phyloP scores from a whole-genome alignment of 2,329 filamentous ascomycete genomes.

The Nannizziopsis arthrosporioides region DNA sequence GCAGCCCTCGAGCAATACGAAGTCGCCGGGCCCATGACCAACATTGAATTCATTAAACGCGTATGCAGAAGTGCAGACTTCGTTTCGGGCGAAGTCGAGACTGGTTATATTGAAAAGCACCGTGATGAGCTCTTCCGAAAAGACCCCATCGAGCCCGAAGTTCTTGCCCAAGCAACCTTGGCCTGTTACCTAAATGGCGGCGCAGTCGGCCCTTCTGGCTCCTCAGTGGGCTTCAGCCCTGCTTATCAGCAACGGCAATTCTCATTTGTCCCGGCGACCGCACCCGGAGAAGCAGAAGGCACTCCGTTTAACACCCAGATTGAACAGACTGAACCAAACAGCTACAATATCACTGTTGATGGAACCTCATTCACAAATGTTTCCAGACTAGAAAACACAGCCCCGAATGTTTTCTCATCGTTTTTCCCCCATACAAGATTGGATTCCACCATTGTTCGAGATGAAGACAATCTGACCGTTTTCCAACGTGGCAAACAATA shows the following conservation, averaged over 20 bases:
- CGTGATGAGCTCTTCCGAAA: slow-evolving; percentile 63
- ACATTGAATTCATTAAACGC: slow-evolving; percentile 90
- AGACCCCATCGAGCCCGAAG: slow-evolving; percentile 52
- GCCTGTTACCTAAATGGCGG: slow-evolving; percentile 47
- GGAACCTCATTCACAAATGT: slow-evolving; percentile 35
- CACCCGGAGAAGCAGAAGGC: slow-evolving; percentile 31
- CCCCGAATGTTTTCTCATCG: slow-evolving; percentile 48
- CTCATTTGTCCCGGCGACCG: slow-evolving; percentile 39
- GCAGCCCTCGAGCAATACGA: slow-evolving; percentile 78
- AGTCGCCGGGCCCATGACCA: slow-evolving; percentile 83
- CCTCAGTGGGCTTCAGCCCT: slow-evolving; percentile 47
- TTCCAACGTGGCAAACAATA: slow-evolving; percentile 60
- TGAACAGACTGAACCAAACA: slow-evolving; percentile 38
- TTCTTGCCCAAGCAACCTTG: slow-evolving; percentile 77
- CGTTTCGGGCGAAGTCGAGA: slow-evolving; percentile 78
- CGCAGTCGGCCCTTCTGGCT: slow-evolving; percentile 23
- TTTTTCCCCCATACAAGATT: slow-evolving; percentile 76
- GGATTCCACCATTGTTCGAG: slow-evolving; percentile 60
- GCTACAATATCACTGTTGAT: slow-evolving; percentile 41
- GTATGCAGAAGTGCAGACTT: slow-evolving; percentile 74
- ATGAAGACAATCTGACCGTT: slow-evolving; percentile 48
- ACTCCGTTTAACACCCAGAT: slow-evolving; percentile 39
- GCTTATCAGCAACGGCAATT: slow-evolving; percentile 54
- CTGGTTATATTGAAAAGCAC: slow-evolving; percentile 90
- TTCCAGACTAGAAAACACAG: slow-evolving; percentile 26